Evolutionary conservation across 169 alveolate genomes (phyloP).

Genomic region (Cryptosporidium ryanae): DNA sequence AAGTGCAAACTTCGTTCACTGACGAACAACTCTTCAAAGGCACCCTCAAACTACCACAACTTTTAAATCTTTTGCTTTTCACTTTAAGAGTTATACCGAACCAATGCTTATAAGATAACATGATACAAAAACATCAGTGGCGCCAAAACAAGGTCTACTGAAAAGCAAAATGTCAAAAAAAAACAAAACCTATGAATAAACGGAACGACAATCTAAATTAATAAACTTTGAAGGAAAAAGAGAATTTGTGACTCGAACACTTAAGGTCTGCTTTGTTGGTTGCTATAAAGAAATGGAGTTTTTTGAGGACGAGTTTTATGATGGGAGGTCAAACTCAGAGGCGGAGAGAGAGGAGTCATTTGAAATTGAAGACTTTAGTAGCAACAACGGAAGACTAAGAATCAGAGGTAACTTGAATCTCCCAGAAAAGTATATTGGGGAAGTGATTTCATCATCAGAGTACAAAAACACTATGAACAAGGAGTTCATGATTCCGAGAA

Average conservation of each 20-base stretch:
- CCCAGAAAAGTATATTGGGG: slow-evolving; percentile 51
- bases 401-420: slow-evolving; percentile 32
- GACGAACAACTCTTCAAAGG: no score
- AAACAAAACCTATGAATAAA: no score
- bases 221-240: no score
- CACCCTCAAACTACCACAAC: no score
- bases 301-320: slow-evolving; percentile 56
- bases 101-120: no score
- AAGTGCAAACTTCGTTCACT: no score
- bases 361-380: slow-evolving; percentile 19
- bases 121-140: no score
- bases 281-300: slow-evolving; percentile 11
- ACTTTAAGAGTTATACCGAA: no score
- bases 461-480: slow-evolving; percentile 4
- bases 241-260: neutral
- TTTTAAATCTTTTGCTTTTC: no score
- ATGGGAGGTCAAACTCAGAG: slow-evolving; percentile 25
- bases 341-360: slow-evolving; percentile 1
- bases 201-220: no score
- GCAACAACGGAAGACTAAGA: slow-evolving; percentile 19
- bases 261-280: neutral
- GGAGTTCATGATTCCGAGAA: neutral
- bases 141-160: no score
- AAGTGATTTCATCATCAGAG: slow-evolving; percentile 8
- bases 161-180: no score